phyloP scores from a whole-genome alignment of 768 basidiomycete species.

The Pleurotus tuoliensis region DNA sequence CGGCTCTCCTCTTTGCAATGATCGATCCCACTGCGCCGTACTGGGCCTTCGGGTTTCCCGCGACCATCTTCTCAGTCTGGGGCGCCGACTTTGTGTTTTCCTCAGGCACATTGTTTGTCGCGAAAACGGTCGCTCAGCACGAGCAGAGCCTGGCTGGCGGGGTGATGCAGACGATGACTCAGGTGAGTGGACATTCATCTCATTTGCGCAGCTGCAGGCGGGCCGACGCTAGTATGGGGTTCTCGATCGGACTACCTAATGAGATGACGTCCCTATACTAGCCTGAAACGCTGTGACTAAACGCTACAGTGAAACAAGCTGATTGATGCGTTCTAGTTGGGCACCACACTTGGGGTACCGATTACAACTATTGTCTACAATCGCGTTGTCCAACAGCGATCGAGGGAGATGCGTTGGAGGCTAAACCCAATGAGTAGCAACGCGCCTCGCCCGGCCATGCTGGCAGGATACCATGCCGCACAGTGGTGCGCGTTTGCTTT shows the following conservation, averaged over 20 bases:
- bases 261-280: no score
- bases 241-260: no score
- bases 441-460: conserved; percentile 30
- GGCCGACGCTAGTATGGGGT: no score
- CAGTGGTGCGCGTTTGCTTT: conserved; percentile 52
- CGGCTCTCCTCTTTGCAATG: conserved; percentile 51
- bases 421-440: conserved; percentile 21
- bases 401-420: conserved; percentile 25
- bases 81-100: conserved; percentile 62
- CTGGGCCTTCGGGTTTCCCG: conserved; percentile 63
- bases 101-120: conserved; percentile 53
- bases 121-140: conserved; percentile 43
- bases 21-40: conserved; percentile 43
- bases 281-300: no score
- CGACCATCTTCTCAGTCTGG: conserved; percentile 48
- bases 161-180: conserved; percentile 59
- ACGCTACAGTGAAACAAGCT: no score
- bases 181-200: conserved; percentile 25
- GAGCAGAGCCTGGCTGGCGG: conserved; percentile 61
- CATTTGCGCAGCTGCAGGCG: not conserved
- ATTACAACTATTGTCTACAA: conserved; percentile 56
- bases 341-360: conserved; percentile 53
- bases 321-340: conserved; percentile 32
- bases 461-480: conserved; percentile 47
- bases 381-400: conserved; percentile 27